These are phyloP conservation scores for Verticillium isaacii DNA, from an alignment of 2,329 filamentous ascomycete species.

Conservation along the genomic window DNA sequence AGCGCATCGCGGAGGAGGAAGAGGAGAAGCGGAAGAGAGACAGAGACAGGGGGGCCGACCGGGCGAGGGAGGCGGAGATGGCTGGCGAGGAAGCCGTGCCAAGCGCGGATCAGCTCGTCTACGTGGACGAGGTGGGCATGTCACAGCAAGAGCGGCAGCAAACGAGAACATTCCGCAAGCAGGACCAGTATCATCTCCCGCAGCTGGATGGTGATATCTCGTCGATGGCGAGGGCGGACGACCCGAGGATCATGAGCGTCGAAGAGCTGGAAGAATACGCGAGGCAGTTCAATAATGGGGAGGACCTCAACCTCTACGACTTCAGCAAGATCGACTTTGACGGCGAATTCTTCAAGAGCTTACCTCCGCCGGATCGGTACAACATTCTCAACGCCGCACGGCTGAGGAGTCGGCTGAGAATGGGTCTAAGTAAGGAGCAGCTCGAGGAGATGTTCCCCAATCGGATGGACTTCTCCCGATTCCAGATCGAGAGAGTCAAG, in stretches of 20 bases:
- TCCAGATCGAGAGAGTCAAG: slow-evolving; percentile 90
- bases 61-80: slow-evolving; percentile 25
- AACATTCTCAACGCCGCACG: slow-evolving; percentile 96
- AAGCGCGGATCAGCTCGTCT: slow-evolving; percentile 66
- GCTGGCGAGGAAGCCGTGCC: slow-evolving; percentile 66
- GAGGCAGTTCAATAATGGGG: slow-evolving; percentile 82
- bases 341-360: slow-evolving; percentile 86
- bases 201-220: slow-evolving; percentile 76
- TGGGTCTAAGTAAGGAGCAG: slow-evolving; percentile 96
- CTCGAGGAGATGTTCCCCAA: slow-evolving; percentile 95
- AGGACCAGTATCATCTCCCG: slow-evolving; percentile 92
- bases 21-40: slow-evolving; percentile 55
- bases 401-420: slow-evolving; percentile 79
- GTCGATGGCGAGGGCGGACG: slow-evolving; percentile 83
- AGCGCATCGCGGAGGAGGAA: slow-evolving; percentile 83
- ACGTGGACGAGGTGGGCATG: slow-evolving; percentile 87
- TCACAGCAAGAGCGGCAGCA: slow-evolving; percentile 68
- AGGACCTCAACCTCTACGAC: slow-evolving; percentile 89
- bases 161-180: slow-evolving; percentile 77
- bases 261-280: slow-evolving; percentile 94
- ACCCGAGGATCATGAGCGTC: slow-evolving; percentile 93
- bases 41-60: slow-evolving; percentile 34
- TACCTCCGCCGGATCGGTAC: slow-evolving; percentile 87
- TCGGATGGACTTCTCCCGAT: slow-evolving; percentile 92
- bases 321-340: slow-evolving; percentile 99